Conservation (phyloP, 169 alveolate genomes). For the Eimeria tenella region DNA sequence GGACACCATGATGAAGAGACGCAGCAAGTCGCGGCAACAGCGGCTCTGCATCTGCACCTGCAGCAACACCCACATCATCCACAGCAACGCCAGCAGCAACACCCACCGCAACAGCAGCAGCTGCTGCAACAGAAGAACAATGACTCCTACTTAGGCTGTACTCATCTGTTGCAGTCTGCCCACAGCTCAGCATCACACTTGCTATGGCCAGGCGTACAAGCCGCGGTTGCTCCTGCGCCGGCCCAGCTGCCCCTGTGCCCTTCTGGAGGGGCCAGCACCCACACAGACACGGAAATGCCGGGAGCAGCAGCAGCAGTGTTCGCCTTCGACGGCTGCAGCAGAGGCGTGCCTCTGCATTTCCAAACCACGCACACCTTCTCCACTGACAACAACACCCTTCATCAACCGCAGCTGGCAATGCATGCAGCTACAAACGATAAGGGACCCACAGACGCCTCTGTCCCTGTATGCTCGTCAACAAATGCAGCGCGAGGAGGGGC, state of each 20-base stretch:
- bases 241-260: background rate
- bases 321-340: conserved; percentile 44
- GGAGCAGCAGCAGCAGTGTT: conserved; percentile 36
- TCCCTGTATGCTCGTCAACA: conserved; percentile 8
- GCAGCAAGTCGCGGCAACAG: conserved; percentile 30
- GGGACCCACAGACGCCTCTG: conserved; percentile 4
- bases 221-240: background rate
- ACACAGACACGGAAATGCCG: background rate
- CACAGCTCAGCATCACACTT: conserved; percentile 6
- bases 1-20: background rate
- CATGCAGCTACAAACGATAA: conserved; percentile 2
- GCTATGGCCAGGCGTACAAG: background rate
- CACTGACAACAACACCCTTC: background rate
- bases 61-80: conserved; percentile 38
- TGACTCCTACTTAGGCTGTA: background rate
- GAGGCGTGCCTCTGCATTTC: background rate
- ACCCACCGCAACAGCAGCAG: background rate
- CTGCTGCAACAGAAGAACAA: conserved; percentile 12
- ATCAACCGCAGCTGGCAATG: background rate
- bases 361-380: background rate
- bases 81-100: conserved; percentile 29
- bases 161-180: conserved; percentile 21
- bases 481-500: conserved; percentile 6
- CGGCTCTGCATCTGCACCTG: conserved; percentile 27
- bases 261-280: background rate